phyloP scores from a whole-genome alignment of 805 yeast species.

The Yarrowia sp. region DNA sequence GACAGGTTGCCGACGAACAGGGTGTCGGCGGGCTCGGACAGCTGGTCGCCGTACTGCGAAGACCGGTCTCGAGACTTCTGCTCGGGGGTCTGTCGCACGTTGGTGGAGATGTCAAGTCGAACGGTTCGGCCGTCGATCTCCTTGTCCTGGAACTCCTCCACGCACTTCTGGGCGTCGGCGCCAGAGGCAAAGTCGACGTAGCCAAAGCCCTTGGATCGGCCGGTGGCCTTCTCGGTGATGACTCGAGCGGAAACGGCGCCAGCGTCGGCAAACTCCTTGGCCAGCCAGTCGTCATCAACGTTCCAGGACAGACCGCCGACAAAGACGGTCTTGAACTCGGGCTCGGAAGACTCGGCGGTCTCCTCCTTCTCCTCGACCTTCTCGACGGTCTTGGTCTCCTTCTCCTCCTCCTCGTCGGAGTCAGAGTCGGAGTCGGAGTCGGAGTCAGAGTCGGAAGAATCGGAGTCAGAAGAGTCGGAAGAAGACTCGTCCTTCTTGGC shows the following conservation, averaged over 20 bases:
- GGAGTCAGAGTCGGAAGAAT: constrained; percentile 33
- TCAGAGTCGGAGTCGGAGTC: constrained; percentile 37
- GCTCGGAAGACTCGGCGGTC: constrained; percentile 37
- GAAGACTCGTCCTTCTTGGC: constrained; percentile 43
- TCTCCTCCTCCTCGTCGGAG: constrained; percentile 43
- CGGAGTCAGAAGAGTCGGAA: constrained; percentile 32
- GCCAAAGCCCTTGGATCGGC: constrained; percentile 89
- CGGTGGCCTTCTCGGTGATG: constrained; percentile 86
- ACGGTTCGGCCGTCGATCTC: constrained; percentile 97
- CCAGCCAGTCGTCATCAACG: constrained; percentile 92
- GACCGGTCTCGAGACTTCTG: constrained; percentile 74
- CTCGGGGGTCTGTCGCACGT: constrained; percentile 55
- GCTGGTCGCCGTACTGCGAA: constrained; percentile 81
- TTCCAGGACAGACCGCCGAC: constrained; percentile 98
- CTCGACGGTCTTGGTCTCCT: constrained; percentile 53
- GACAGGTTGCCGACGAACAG: constrained; percentile 94
- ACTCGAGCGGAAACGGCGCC: constrained; percentile 95
- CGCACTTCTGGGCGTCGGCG: constrained; percentile 80
- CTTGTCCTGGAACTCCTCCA: constrained; percentile 79
- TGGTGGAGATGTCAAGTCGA: constrained; percentile 86
- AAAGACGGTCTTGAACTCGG: constrained; percentile 76
- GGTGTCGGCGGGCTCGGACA: constrained; percentile 92
- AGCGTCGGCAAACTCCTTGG: constrained; percentile 69
- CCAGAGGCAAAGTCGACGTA: constrained; percentile 88
- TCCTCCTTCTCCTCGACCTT: constrained; percentile 36